Evolutionary conservation across 2,329 filamentous ascomycete species (phyloP).

Genomic region (Penicillium sp.): DNA sequence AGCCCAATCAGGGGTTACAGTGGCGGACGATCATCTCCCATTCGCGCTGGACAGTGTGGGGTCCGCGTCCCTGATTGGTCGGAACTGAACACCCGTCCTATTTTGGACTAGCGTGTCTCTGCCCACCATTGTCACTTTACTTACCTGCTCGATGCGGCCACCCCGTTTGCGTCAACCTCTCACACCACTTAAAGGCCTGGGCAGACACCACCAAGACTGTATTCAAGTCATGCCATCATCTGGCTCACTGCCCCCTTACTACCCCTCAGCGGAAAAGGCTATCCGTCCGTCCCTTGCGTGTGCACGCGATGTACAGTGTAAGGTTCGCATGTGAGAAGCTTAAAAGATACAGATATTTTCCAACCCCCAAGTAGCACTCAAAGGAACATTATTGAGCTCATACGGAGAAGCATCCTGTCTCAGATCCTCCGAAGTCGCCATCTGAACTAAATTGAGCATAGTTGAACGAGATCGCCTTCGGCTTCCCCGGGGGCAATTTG

Average conservation of each 20-base stretch:
- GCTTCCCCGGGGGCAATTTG: neutral
- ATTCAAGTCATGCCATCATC: neutral
- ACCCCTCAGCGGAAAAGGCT: no score
- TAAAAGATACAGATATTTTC: neutral
- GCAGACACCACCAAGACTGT: neutral
- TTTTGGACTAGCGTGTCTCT: neutral
- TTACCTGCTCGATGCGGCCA: neutral
- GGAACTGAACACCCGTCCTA: fast-evolving
- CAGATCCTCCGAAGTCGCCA: neutral
- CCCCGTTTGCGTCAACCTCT: conserved; percentile 2
- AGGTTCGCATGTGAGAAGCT: neutral
- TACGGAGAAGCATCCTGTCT: no score
- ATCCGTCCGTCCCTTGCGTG: neutral
- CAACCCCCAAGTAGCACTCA: neutral
- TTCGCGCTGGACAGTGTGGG: neutral
- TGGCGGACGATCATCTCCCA: neutral
- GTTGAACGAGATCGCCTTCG: neutral
- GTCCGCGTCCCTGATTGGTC: neutral
- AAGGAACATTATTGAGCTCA: neutral
- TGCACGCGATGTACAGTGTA: neutral
- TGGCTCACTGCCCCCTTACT: neutral
- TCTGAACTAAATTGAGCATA: no score
- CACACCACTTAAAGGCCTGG: neutral
- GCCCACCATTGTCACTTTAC: neutral
- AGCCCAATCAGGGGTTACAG: neutral